Conservation (phyloP, 441 rosid genomes). For the Cnidoscolus chayamansa region DNA sequence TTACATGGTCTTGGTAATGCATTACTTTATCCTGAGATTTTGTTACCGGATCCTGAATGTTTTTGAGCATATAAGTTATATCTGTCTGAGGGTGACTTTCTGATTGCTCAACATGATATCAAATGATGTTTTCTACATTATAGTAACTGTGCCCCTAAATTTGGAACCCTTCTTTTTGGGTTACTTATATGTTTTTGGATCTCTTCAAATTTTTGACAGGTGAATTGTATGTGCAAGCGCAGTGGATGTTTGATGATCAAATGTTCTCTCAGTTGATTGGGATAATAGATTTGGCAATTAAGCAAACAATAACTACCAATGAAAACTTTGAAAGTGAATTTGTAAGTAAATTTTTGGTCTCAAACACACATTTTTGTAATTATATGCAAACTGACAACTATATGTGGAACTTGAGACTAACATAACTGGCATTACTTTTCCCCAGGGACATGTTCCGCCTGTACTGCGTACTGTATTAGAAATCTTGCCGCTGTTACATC, state of each 20-base stretch:
- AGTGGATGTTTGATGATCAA: conserved; percentile 72
- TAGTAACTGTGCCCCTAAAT: conserved; percentile 8
- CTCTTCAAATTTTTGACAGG: conserved; percentile 47
- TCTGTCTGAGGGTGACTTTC: conserved; percentile 9
- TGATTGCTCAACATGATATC: conserved; percentile 10
- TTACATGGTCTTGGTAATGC: conserved; percentile 84
- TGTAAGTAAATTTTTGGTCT: conserved; percentile 46
- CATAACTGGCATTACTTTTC: conserved; percentile 22
- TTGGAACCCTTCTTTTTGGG: not conserved
- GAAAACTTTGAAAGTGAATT: conserved; percentile 75
- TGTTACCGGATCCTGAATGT: conserved; percentile 6
- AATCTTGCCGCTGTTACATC: conserved; percentile 68
- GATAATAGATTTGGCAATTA: conserved; percentile 63
- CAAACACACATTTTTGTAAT: not conserved
- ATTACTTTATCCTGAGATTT: conserved; percentile 18
- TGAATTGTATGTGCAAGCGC: conserved; percentile 83
- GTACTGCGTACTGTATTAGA: conserved; percentile 80
- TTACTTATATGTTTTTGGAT: conserved; percentile 24
- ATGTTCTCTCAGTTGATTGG: conserved; percentile 79
- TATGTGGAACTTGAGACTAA: conserved; percentile 1
- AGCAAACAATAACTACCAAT: conserved; percentile 49
- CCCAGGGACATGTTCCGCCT: conserved; percentile 79
- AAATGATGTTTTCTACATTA: conserved; percentile 2
- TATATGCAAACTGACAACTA: not conserved
- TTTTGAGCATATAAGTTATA: conserved; percentile 6